Evolutionary conservation across 2,329 filamentous ascomycete genomes (phyloP).

Genomic region (Pezicula carpinea): DNA sequence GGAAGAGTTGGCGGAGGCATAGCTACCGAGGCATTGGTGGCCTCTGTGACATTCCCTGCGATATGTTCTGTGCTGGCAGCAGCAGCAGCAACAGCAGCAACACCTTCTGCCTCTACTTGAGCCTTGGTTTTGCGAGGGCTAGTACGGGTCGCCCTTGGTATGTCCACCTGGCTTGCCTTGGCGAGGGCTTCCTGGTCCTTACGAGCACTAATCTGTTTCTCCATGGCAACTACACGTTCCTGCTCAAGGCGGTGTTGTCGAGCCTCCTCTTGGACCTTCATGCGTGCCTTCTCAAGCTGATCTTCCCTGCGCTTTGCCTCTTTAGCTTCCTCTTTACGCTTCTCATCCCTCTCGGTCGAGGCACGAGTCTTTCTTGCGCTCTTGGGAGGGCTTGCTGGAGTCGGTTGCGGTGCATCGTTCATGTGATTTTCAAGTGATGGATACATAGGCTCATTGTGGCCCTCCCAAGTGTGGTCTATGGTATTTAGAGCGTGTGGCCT

Average conservation of each 20-base stretch:
- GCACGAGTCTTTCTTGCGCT: conserved; percentile 45
- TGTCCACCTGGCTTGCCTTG: conserved; percentile 28
- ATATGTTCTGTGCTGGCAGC: conserved; percentile 29
- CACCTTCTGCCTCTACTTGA: conserved; percentile 27
- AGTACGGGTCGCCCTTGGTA: conserved; percentile 39
- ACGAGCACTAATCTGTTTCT: conserved; percentile 47
- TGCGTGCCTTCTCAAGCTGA: conserved; percentile 60
- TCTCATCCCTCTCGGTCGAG: conserved; percentile 58
- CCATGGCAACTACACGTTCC: conserved; percentile 48
- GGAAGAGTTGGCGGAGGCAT: conserved; percentile 60
- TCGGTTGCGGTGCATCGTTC: conserved; percentile 10
- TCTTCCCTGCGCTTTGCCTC: conserved; percentile 58
- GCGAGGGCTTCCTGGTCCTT: conserved; percentile 45
- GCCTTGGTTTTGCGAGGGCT: conserved; percentile 49
- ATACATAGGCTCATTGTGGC: conserved; percentile 30
- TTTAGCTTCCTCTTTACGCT: conserved; percentile 57
- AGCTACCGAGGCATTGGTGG: conserved; percentile 47
- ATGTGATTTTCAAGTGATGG: conserved; percentile 38
- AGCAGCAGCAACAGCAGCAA: conserved; percentile 26
- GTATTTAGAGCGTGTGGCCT: conserved; percentile 41
- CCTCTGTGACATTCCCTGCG: conserved; percentile 44
- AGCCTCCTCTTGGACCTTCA: conserved; percentile 67
- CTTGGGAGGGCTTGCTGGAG: conserved; percentile 19
- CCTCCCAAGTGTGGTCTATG: conserved; percentile 34
- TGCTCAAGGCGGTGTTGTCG: conserved; percentile 53